phyloP scores from a whole-genome alignment of 179 eudicot species.

The Beta macrorhiza region DNA sequence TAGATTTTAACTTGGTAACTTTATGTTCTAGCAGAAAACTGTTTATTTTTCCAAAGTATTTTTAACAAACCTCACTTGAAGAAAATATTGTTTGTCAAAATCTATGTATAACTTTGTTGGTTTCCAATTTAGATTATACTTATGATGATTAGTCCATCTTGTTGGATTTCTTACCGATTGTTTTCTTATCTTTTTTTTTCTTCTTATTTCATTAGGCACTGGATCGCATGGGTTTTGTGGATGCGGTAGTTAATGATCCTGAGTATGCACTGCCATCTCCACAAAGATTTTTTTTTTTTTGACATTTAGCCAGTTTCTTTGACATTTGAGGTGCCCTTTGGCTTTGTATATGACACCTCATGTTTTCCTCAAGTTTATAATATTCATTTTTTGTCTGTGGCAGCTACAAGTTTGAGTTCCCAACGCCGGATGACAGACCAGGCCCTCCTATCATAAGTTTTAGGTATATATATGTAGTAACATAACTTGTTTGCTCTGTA shows the following conservation, averaged over 20 bases:
- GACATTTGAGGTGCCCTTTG: neutral
- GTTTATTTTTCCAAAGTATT: neutral
- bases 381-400: constrained; percentile 21
- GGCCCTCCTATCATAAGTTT: constrained; percentile 98
- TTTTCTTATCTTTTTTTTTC: neutral
- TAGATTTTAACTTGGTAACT: neutral
- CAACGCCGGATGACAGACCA: constrained; percentile 98
- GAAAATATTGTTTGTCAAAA: neutral
- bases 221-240: constrained; percentile 87
- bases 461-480: constrained; percentile 50
- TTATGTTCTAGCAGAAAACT: neutral
- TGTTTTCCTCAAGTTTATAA: constrained; percentile 1
- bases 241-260: constrained; percentile 90
- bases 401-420: constrained; percentile 99
- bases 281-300: neutral
- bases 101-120: neutral
- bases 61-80: neutral
- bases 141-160: neutral
- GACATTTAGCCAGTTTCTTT: constrained; percentile 1
- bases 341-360: neutral
- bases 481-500: constrained; percentile 3
- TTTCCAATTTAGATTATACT: neutral
- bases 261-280: constrained; percentile 52
- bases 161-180: neutral
- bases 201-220: constrained; percentile 59